phyloP scores from a whole-genome alignment of 306 rosid genomes.

The Cyclanthera cordifolia region DNA sequence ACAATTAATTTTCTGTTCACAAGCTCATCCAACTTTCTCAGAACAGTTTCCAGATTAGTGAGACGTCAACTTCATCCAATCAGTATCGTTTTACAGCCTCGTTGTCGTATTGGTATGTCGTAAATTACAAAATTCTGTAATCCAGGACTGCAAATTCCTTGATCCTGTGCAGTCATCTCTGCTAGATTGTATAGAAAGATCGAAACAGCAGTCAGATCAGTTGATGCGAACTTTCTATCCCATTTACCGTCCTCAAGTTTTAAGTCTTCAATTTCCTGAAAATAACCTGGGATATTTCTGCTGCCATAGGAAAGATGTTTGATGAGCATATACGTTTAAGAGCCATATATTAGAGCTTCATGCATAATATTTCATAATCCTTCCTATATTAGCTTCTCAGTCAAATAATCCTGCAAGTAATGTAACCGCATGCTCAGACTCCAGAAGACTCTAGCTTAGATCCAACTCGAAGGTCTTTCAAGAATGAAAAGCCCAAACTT shows the following conservation, averaged over 20 bases:
- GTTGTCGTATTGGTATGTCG: background rate
- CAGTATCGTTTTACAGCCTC: background rate
- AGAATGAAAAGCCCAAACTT: slow-evolving; percentile 33
- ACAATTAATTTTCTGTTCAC: background rate
- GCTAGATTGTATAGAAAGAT: background rate
- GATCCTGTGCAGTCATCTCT: no score
- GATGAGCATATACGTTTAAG: background rate
- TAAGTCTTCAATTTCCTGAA: background rate
- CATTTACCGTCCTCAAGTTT: slow-evolving; percentile 1
- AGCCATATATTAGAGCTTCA: background rate
- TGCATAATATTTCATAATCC: background rate
- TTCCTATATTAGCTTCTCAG: background rate
- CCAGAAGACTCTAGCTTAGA: slow-evolving; percentile 17
- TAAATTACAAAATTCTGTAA: background rate
- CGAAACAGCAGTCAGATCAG: background rate
- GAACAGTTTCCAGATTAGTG: background rate
- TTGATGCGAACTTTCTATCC: background rate
- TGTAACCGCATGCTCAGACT: background rate
- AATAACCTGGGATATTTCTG: background rate
- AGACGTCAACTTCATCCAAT: background rate
- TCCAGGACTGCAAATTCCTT: background rate
- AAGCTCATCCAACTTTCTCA: background rate
- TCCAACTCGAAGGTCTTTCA: slow-evolving; percentile 56
- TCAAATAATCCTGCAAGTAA: background rate
- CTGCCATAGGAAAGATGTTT: background rate